These are phyloP conservation scores for Cyberlindnera bimundalis DNA, from an alignment of 805 yeast species.

Conservation along the genomic window DNA sequence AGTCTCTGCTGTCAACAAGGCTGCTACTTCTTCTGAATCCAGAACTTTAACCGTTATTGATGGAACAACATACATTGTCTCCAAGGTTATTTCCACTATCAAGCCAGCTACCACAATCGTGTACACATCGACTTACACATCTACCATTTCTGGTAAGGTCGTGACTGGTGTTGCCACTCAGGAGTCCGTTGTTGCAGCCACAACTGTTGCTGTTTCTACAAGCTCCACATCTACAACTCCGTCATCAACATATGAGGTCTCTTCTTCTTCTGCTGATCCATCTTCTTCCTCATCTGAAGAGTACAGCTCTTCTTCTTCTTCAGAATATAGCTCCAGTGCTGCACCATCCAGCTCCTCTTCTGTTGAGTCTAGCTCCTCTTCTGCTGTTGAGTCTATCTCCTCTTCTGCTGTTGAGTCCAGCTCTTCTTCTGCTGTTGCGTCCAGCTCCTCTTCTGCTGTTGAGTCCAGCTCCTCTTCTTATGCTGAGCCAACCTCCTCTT, in stretches of 20 bases:
- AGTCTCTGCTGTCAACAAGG: conserved; percentile 1
- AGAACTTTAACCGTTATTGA: conserved; percentile 15
- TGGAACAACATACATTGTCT: conserved; percentile 27
- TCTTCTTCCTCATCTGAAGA: conserved; percentile 3
- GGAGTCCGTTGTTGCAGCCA: conserved; percentile 11
- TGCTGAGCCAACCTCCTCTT: conserved; percentile 1
- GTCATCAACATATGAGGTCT: conserved; percentile 6
- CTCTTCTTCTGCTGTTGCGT: not conserved
- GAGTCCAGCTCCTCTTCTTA: conserved; percentile 5
- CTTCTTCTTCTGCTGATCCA: conserved; percentile 1
- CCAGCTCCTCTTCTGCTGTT: conserved; percentile 2
- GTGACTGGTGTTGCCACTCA: conserved; percentile 13
- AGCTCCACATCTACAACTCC: conserved; percentile 6
- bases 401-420: no score
- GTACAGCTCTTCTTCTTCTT: conserved; percentile 4
- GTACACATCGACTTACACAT: conserved; percentile 23
- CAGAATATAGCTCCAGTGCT: no score
- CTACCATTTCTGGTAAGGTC: conserved; percentile 21
- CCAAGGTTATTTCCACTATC: conserved; percentile 25
- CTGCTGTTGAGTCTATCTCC: no score
- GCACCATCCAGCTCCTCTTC: no score
- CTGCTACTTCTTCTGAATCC: conserved; percentile 5
- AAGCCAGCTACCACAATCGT: conserved; percentile 24
- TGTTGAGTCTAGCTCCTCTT: no score
- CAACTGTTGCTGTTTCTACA: conserved; percentile 7